Percentiles rank a stretch among this genome's conserved stretches.
These are phyloP conservation scores for Murraya koenigii DNA, from an alignment of 345 rosid genomes.

Conservation along the genomic window DNA sequence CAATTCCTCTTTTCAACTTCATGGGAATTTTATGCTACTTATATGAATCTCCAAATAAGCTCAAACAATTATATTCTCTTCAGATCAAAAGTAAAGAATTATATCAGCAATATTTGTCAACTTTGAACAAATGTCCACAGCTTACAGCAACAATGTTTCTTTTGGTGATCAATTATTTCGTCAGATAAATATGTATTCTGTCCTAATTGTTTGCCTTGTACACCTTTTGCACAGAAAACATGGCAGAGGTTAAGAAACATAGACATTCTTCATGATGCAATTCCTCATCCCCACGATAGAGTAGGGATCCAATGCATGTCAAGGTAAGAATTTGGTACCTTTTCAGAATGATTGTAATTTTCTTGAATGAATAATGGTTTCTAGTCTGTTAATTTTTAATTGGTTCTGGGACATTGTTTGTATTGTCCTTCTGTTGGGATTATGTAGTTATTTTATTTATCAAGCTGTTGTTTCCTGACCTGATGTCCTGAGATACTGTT, in stretches of 20 bases:
- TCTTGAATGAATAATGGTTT: background rate
- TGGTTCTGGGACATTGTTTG: too few relatives aligned
- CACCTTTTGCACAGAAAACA: constrained; percentile 55
- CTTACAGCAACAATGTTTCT: background rate
- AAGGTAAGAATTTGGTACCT: constrained; percentile 43
- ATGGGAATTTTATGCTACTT: background rate
- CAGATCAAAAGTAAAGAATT: background rate
- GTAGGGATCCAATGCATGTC: constrained; percentile 75
- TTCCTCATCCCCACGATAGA: constrained; percentile 72
- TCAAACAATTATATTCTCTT: background rate
- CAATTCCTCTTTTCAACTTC: background rate
- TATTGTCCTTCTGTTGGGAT: too few relatives aligned
- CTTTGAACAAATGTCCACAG: background rate
- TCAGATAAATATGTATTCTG: background rate
- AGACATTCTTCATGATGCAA: constrained; percentile 67
- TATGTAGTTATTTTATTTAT: background rate
- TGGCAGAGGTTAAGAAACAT: constrained; percentile 69
- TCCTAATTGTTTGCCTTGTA: background rate
- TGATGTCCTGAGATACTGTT: background rate
- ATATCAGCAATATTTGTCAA: background rate
- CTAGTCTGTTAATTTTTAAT: background rate
- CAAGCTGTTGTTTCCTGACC: background rate
- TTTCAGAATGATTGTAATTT: constrained; percentile 1
- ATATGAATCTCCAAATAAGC: background rate
- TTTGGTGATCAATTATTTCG: background rate